Conservation (phyloP, 208 protist genomes). For the Wallacemonas sp. region DNA sequence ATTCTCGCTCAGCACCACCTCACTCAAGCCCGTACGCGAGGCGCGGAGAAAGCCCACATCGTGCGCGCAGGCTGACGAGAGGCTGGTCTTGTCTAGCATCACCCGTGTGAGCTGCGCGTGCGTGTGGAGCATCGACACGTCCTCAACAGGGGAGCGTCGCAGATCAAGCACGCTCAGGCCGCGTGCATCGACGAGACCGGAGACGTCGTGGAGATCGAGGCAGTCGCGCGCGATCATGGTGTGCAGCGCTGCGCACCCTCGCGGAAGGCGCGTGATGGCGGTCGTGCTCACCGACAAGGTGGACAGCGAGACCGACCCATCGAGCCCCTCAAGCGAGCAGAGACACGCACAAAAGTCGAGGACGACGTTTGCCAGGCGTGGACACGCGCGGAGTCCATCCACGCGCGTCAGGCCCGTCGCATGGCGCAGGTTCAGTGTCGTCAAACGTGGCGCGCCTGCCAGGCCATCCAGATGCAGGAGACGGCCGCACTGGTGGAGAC, state of each 20-base stretch:
- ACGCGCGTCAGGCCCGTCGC: not conserved
- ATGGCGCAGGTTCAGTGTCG: not conserved
- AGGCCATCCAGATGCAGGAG: constrained; percentile 4
- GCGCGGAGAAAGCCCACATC: not conserved
- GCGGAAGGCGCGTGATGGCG: not conserved
- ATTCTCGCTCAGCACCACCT: not conserved
- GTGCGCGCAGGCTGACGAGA: not conserved
- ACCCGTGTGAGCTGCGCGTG: not conserved
- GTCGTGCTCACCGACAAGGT: not conserved
- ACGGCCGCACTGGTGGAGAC: not conserved
- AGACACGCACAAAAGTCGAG: not conserved
- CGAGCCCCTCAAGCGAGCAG: not conserved
- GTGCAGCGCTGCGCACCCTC: not conserved
- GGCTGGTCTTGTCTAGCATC: not conserved
- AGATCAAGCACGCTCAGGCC: not conserved
- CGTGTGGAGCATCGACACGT: not conserved
- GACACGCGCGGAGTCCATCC: constrained; percentile 9
- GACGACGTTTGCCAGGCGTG: not conserved
- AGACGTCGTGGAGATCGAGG: not conserved
- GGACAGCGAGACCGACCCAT: not conserved
- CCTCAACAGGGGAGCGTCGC: not conserved
- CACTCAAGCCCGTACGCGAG: not conserved
- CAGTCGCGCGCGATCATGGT: not conserved
- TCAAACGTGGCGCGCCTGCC: constrained; percentile 1
- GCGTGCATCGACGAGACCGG: not conserved